These are phyloP conservation scores for Saturnispora hagleri DNA, from an alignment of 805 yeast genomes.

Conservation along the genomic window DNA sequence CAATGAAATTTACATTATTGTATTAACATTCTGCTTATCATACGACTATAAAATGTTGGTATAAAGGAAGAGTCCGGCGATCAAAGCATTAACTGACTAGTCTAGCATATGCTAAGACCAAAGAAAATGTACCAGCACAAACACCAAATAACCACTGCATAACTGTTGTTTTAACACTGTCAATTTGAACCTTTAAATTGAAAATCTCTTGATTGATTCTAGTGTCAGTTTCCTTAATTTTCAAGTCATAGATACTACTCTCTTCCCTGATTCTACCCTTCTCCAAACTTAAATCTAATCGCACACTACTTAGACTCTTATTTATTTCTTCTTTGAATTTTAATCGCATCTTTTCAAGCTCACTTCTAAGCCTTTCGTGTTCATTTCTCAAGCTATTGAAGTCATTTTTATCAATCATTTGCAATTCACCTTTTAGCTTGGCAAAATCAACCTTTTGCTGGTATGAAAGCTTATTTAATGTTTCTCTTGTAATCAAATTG, in stretches of 20 bases:
- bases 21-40: no score
- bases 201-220: slow-evolving; percentile 92
- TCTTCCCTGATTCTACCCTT: slow-evolving; percentile 95
- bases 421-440: slow-evolving; percentile 84
- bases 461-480: slow-evolving; percentile 74
- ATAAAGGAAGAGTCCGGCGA: background rate
- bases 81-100: slow-evolving; percentile 28
- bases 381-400: slow-evolving; percentile 75
- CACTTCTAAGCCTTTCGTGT: slow-evolving; percentile 75
- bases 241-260: slow-evolving; percentile 82
- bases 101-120: slow-evolving; percentile 85
- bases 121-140: slow-evolving; percentile 94
- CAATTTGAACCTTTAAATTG: slow-evolving; percentile 91
- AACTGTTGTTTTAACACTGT: slow-evolving; percentile 90
- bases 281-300: slow-evolving; percentile 84
- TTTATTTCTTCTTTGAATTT: slow-evolving; percentile 85
- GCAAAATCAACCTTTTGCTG: slow-evolving; percentile 97
- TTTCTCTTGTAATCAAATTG: slow-evolving; percentile 78
- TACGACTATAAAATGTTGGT: background rate
- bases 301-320: slow-evolving; percentile 80
- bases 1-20: no score
- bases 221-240: slow-evolving; percentile 90
- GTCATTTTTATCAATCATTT: slow-evolving; percentile 79
- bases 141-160: slow-evolving; percentile 99
- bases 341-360: slow-evolving; percentile 77